Conservation (phyloP, 1,284 basidiomycete species). For the Ustilago lituana region DNA sequence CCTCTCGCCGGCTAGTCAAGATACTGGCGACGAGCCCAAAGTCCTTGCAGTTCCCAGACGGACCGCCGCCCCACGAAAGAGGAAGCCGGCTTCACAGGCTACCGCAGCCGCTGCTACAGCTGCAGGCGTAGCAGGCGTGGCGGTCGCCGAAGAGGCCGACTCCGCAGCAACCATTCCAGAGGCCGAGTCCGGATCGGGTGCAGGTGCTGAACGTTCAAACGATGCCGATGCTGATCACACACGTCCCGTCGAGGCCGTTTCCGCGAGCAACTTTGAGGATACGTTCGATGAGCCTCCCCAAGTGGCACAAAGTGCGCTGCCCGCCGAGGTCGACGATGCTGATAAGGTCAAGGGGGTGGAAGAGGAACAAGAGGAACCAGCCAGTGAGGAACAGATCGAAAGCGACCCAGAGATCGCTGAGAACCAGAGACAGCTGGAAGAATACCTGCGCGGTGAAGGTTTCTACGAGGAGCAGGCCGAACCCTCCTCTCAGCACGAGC, state of each 20-base stretch:
- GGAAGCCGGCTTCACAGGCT: constrained; percentile 30
- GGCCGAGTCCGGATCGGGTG: background rate
- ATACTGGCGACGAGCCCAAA: constrained; percentile 30
- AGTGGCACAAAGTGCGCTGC: too few species aligned
- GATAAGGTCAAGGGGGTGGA: background rate
- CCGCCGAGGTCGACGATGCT: too few species aligned
- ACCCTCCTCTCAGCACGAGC: constrained; percentile 6
- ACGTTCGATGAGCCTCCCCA: constrained; percentile 1
- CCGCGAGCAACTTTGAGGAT: background rate
- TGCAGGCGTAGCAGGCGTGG: constrained; percentile 5
- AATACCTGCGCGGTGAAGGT: constrained; percentile 47
- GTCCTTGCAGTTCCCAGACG: constrained; percentile 56
- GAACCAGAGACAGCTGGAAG: constrained; percentile 47
- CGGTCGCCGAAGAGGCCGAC: constrained; percentile 9
- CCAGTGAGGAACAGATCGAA: constrained; percentile 16
- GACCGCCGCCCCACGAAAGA: constrained; percentile 55
- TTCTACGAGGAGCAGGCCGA: constrained; percentile 34
- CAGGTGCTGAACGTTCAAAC: too few species aligned
- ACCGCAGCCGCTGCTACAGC: constrained; percentile 9
- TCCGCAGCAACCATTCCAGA: background rate
- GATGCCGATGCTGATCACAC: background rate
- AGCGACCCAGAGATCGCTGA: constrained; percentile 44
- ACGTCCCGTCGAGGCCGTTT: background rate
- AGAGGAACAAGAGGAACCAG: background rate
- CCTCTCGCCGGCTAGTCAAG: constrained; percentile 11